Evolutionary conservation across 1,139 yeast species (phyloP).

Genomic region (Suhomyces anneliseae): DNA sequence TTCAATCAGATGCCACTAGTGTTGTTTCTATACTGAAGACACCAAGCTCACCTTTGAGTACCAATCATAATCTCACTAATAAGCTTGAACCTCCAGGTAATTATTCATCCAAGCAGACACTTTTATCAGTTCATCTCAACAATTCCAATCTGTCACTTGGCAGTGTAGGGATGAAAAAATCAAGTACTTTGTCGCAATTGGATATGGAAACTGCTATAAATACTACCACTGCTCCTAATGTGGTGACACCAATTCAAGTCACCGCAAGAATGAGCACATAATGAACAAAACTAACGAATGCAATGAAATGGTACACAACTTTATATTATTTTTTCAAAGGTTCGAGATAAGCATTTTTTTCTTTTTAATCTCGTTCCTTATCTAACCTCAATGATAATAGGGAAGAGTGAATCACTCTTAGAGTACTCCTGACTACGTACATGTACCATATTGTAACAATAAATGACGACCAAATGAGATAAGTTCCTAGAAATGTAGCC

Average conservation of each 20-base stretch:
- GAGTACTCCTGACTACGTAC: neutral
- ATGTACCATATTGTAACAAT: neutral
- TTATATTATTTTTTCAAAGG: too few relatives aligned
- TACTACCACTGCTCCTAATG: constrained; percentile 36
- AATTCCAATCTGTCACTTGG: constrained; percentile 10
- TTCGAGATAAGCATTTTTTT: too few relatives aligned
- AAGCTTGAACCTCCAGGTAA: constrained; percentile 18
- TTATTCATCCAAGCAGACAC: constrained; percentile 17
- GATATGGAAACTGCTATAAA: constrained; percentile 32
- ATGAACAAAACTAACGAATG: neutral
- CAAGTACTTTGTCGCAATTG: constrained; percentile 33
- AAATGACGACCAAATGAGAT: neutral
- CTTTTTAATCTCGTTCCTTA: too few relatives aligned
- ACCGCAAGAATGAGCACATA: constrained; percentile 44
- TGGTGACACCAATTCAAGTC: constrained; percentile 49
- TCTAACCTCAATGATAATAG: too few relatives aligned
- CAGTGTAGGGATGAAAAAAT: constrained; percentile 21
- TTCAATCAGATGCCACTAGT: constrained; percentile 15
- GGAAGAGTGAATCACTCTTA: too few relatives aligned
- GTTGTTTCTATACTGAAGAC: constrained; percentile 13
- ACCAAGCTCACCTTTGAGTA: constrained; percentile 28
- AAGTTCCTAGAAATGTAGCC: too few relatives aligned
- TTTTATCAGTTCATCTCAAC: constrained; percentile 10
- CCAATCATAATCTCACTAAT: constrained; percentile 31
- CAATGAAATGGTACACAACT: too few relatives aligned